These are phyloP conservation scores for Piedraia hortae DNA, from an alignment of 2,329 filamentous ascomycete species.

Conservation along the genomic window DNA sequence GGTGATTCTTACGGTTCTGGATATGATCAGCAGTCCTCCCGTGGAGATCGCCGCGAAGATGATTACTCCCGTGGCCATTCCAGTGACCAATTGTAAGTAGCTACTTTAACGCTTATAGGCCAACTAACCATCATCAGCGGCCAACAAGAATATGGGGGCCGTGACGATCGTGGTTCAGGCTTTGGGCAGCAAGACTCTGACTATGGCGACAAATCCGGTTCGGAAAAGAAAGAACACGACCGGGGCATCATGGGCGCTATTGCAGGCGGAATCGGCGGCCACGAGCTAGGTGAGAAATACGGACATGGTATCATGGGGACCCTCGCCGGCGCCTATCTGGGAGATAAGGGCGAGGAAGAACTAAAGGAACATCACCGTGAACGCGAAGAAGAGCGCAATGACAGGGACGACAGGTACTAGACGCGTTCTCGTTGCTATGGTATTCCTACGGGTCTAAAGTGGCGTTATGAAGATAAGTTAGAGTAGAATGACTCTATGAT, in stretches of 20 bases:
- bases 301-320: conserved; percentile 28
- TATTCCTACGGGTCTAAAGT: too few relatives aligned
- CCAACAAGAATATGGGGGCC: conserved; percentile 5
- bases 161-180: conserved; percentile 10
- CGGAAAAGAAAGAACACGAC: conserved; percentile 23
- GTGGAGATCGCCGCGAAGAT: conserved; percentile 3
- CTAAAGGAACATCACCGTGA: too few relatives aligned
- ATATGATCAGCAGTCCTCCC: conserved; percentile 5
- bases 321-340: conserved; percentile 28
- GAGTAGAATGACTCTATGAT: too few relatives aligned
- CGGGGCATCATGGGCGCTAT: conserved; percentile 29
- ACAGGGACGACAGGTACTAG: too few relatives aligned
- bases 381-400: too few relatives aligned
- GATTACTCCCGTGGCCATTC: conserved; percentile 6
- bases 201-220: conserved; percentile 11
- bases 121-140: not conserved
- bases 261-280: conserved; percentile 28
- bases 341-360: conserved; percentile 27
- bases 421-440: too few relatives aligned
- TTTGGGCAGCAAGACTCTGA: conserved; percentile 14
- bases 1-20: conserved; percentile 7
- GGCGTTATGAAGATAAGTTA: too few relatives aligned
- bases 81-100: too few relatives aligned
- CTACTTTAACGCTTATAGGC: too few relatives aligned
- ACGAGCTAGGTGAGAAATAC: conserved; percentile 27